Evolutionary conservation across 495 filamentous ascomycete genomes (phyloP), one percentile per base, ranked within the genome.

Genomic region (Endocarpon pusillum): DNA sequence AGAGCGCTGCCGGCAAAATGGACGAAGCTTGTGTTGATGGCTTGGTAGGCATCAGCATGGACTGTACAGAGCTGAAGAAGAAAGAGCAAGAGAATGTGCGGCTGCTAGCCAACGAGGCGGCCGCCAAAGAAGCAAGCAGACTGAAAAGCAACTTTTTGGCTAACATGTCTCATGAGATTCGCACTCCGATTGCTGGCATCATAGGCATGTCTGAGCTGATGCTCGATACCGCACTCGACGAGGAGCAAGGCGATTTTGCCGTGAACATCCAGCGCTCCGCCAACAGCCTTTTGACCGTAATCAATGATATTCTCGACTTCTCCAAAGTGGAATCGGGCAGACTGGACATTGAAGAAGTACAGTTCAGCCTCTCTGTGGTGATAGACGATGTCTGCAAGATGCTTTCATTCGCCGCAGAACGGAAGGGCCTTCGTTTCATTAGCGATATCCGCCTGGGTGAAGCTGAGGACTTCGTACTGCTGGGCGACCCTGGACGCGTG

Each of bases 101-200:
- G 23, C 51, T 81, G 3, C 43, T 70, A 30, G 72, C 74, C 4
- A 76, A 80, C 34, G 73, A 77, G 41, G 48, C 66, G 4, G 73
- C 71, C 3, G 76, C 72, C 46, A 72, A 78, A 42, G 73, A 78
- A 45, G 64, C 72, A 12, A 61, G 69, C 23, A 69, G 70, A 44
- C 43, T 76, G 26, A 78, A 78, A 43, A 71, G 62, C 15, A 71
- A 74, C 19, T 81, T 80, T 36, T 49, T 81, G 14, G 76, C 75
- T 20, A 81, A 80, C 54, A 92, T 92, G 81, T 80, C 73, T 16
- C 84, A 92, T 52, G 85, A 92, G 52, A 82, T 94, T 36, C 67
- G 85, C 26, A 92, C 84, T 3, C 75, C 75, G 4, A 78, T 80
- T 48, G 70, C 71, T 3, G 78, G 79, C n/a, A 77, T 85, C 44